Evolutionary conservation across 495 filamentous ascomycete genomes (phyloP).

Genomic region (Talaromyces stipitatus): DNA sequence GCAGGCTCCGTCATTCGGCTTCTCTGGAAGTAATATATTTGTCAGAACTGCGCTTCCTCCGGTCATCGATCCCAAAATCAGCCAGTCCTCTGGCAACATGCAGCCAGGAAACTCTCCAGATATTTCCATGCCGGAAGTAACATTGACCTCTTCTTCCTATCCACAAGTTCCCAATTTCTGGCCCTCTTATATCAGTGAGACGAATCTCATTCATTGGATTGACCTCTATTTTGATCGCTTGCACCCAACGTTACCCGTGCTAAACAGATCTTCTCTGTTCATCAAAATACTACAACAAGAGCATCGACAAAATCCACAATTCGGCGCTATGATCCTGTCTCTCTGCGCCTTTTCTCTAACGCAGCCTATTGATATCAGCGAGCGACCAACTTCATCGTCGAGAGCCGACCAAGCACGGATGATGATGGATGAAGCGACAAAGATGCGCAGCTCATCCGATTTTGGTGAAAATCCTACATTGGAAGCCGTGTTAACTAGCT

Average conservation of each 20-base stretch:
- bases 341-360: conserved; percentile 80
- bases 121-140: conserved; percentile 9
- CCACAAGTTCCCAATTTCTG: conserved; percentile 11
- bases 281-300: conserved; percentile 53
- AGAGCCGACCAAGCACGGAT: conserved; percentile 46
- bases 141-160: not conserved
- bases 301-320: conserved; percentile 61
- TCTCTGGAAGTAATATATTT: conserved; percentile 31
- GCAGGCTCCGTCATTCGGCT: conserved; percentile 30
- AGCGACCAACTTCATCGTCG: conserved; percentile 31
- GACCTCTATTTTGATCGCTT: conserved; percentile 80
- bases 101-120: conserved; percentile 12
- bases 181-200: conserved; percentile 31
- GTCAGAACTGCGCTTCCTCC: conserved; percentile 32
- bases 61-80: conserved; percentile 24
- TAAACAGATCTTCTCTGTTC: conserved; percentile 57
- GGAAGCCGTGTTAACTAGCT: conserved; percentile 66
- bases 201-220: conserved; percentile 49
- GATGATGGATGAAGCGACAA: conserved; percentile 68
- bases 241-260: conserved; percentile 72
- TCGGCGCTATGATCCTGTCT: conserved; percentile 59
- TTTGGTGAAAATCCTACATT: conserved; percentile 66
- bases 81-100: conserved; percentile 15
- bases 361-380: conserved; percentile 59
- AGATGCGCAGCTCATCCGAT: conserved; percentile 67